phyloP scores from a whole-genome alignment of 345 rosid genomes.

The Boechera divaricarpa region DNA sequence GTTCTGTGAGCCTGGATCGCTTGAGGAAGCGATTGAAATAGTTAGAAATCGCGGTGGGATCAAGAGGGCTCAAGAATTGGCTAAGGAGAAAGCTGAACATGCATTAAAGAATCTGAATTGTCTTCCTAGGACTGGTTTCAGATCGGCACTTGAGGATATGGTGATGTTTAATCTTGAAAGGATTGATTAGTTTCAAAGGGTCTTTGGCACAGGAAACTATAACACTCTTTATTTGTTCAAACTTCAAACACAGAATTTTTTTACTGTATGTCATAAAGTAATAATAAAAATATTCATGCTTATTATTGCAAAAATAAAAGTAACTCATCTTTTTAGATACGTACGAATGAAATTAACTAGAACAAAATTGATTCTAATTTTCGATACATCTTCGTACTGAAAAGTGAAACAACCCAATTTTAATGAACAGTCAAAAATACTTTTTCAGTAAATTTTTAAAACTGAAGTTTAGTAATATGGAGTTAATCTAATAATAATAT shows the following conservation, averaged over 20 bases:
- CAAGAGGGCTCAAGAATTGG: conserved; percentile 73
- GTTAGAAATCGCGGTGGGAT: conserved; percentile 78
- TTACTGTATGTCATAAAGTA: conserved; percentile 30
- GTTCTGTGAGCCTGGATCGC: conserved; percentile 83
- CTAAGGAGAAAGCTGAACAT: conserved; percentile 77
- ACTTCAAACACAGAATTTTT: conserved; percentile 19
- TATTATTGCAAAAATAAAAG: neutral
- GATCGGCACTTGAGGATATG: conserved; percentile 78
- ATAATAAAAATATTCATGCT: neutral
- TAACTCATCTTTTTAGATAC: neutral
- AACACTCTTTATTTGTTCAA: conserved; percentile 24
- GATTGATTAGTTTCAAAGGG: conserved; percentile 55
- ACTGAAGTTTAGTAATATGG: too few relatives aligned
- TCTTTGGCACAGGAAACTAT: conserved; percentile 15
- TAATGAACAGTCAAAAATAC: too few relatives aligned
- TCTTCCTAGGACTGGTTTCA: conserved; percentile 67
- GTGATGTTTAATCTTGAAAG: conserved; percentile 89
- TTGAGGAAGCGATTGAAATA: conserved; percentile 70
- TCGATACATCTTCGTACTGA: too few relatives aligned
- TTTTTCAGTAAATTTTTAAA: too few relatives aligned
- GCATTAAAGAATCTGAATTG: conserved; percentile 72
- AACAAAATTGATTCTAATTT: too few relatives aligned
- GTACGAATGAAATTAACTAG: too few relatives aligned
- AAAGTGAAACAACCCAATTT: too few relatives aligned
- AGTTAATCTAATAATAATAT: too few relatives aligned